Conservation (phyloP, 192 early-diverging fungal genomes). For the Coemansia sp. region DNA sequence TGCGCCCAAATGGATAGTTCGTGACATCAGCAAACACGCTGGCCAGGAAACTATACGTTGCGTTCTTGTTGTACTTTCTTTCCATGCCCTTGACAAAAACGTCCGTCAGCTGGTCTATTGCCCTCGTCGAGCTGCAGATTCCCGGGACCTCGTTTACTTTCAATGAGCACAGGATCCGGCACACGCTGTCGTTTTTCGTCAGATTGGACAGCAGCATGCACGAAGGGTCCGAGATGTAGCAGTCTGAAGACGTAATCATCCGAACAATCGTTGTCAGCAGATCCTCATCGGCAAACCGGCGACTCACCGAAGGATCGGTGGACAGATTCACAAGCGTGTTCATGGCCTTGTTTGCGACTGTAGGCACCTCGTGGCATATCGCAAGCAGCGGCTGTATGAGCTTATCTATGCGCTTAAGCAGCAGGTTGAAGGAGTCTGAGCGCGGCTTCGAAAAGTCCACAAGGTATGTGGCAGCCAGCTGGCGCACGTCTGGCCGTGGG, state of each 20-base stretch:
- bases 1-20: constrained; percentile 64
- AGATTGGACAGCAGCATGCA: constrained; percentile 94
- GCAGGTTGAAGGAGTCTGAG: constrained; percentile 60
- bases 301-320: constrained; percentile 59
- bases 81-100: constrained; percentile 83
- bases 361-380: constrained; percentile 66
- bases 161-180: constrained; percentile 78
- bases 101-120: constrained; percentile 84
- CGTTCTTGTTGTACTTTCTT: constrained; percentile 73
- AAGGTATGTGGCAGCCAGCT: constrained; percentile 76
- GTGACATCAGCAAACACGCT: constrained; percentile 92
- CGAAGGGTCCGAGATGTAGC: constrained; percentile 69
- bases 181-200: constrained; percentile 65
- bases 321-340: constrained; percentile 83
- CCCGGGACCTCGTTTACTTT: constrained; percentile 21
- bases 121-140: constrained; percentile 49
- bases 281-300: constrained; percentile 65
- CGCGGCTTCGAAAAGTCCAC: constrained; percentile 62
- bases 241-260: constrained; percentile 65
- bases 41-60: constrained; percentile 80
- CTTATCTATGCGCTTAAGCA: constrained; percentile 60
- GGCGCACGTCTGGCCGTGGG: constrained; percentile 74
- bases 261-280: constrained; percentile 68
- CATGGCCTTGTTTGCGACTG: constrained; percentile 80
- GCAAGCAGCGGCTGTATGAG: constrained; percentile 67